Evolutionary conservation across 1,139 yeast genomes (phyloP).

Genomic region (Trichomonascaceae sp.): DNA sequence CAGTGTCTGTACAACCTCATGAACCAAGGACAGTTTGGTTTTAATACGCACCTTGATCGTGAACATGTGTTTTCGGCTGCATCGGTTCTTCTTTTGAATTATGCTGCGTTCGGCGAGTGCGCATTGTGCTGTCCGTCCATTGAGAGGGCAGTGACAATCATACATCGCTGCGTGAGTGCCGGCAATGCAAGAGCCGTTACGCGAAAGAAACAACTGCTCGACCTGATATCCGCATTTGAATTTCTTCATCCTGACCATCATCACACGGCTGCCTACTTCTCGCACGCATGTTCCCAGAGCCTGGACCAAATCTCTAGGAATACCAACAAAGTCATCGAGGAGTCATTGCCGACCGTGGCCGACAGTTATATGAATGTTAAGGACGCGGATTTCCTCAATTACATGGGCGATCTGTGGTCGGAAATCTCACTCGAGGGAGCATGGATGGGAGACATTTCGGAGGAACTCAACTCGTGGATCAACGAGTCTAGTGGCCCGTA

Average conservation of each 20-base stretch:
- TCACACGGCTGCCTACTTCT: neutral
- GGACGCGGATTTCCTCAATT: slow-evolving; percentile 2
- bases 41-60: slow-evolving; percentile 83
- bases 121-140: slow-evolving; percentile 61
- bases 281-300: neutral
- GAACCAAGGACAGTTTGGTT: slow-evolving; percentile 66
- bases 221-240: slow-evolving; percentile 50
- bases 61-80: slow-evolving; percentile 75
- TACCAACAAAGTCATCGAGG: neutral
- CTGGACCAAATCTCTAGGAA: neutral
- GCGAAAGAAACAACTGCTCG: slow-evolving; percentile 57
- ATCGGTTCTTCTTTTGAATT: slow-evolving; percentile 61
- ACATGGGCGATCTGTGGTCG: slow-evolving; percentile 14
- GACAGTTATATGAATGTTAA: neutral
- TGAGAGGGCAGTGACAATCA: slow-evolving; percentile 58
- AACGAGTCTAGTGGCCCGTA: slow-evolving; percentile 3
- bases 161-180: slow-evolving; percentile 59
- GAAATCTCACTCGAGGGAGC: slow-evolving; percentile 15
- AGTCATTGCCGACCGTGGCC: neutral
- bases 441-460: slow-evolving; percentile 15
- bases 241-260: slow-evolving; percentile 28
- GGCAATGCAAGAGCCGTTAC: slow-evolving; percentile 44
- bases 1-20: slow-evolving; percentile 60
- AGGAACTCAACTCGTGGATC: slow-evolving; percentile 11
- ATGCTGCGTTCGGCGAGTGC: slow-evolving; percentile 74